Percentiles rank a stretch among this genome's conserved stretches.
These are phyloP conservation scores for Annulohypoxylon nitens DNA, from an alignment of 495 filamentous ascomycete species.

Conservation along the genomic window DNA sequence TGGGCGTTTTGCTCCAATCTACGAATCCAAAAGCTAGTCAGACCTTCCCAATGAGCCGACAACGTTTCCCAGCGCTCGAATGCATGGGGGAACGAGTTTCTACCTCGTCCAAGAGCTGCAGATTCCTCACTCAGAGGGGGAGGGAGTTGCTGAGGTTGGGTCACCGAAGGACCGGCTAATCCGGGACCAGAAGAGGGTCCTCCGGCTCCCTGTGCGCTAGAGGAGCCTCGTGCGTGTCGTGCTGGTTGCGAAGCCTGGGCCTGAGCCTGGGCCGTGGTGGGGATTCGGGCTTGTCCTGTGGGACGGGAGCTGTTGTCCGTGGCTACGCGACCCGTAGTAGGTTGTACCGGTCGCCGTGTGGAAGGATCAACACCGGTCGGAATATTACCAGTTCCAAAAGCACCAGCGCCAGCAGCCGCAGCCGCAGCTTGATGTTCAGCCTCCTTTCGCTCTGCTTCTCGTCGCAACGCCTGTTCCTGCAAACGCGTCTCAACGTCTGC, in stretches of 20 bases:
- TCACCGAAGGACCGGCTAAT: slow-evolving; percentile 41
- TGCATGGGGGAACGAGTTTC: slow-evolving; percentile 86
- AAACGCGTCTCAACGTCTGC: slow-evolving; percentile 68
- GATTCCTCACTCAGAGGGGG: slow-evolving; percentile 54
- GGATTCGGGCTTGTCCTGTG: slow-evolving; percentile 33
- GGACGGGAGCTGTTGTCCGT: slow-evolving; percentile 36
- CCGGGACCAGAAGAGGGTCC: slow-evolving; percentile 38
- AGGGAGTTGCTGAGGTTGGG: slow-evolving; percentile 32
- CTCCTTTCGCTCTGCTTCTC: slow-evolving; percentile 56
- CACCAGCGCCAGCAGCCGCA: slow-evolving; percentile 73
- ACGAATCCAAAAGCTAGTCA: slow-evolving; percentile 97
- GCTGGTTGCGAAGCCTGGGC: slow-evolving; percentile 30
- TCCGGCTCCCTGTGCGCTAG: slow-evolving; percentile 31
- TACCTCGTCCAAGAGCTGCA: slow-evolving; percentile 51
- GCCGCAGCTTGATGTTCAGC: slow-evolving; percentile 67
- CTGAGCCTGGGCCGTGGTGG: slow-evolving; percentile 39
- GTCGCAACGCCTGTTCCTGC: slow-evolving; percentile 65
- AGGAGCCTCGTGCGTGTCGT: slow-evolving; percentile 34
- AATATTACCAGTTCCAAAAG: slow-evolving; percentile 42
- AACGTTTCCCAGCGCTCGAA: slow-evolving; percentile 98
- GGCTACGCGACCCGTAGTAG: slow-evolving; percentile 38
- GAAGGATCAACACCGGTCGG: slow-evolving; percentile 47
- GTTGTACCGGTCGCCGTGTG: slow-evolving; percentile 51
- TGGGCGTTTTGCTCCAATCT: slow-evolving; percentile 89
- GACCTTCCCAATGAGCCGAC: slow-evolving; percentile 97